Evolutionary conservation across 192 early-diverging fungal species (phyloP).

Genomic region (Backusella parvicylindrica): DNA sequence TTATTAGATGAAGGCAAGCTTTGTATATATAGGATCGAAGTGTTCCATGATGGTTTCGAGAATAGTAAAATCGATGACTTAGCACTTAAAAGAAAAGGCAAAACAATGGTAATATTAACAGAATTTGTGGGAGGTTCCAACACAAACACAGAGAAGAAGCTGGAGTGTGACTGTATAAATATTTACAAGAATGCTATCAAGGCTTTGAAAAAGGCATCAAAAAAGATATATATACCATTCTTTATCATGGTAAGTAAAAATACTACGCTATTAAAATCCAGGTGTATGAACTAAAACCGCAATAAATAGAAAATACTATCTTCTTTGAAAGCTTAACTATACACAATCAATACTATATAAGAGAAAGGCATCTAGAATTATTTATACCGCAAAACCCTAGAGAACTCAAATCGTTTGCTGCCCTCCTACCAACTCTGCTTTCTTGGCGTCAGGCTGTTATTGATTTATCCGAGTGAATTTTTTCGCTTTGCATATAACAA

Average conservation of each 20-base stretch:
- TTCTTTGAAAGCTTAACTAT: conserved; percentile 5
- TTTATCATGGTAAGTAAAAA: not conserved
- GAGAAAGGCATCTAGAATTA: not conserved
- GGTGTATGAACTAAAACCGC: not conserved
- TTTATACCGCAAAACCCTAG: not conserved
- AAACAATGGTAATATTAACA: not conserved
- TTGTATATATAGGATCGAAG: conserved; percentile 8
- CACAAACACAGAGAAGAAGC: not conserved
- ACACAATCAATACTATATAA: not conserved
- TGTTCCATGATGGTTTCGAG: not conserved
- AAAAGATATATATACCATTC: not conserved
- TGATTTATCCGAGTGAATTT: not conserved
- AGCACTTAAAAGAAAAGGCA: not conserved
- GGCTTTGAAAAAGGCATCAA: not conserved
- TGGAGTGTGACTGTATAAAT: not conserved
- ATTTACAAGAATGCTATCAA: conserved; percentile 2
- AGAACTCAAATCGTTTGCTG: not conserved
- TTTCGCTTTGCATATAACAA: no score
- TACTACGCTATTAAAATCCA: not conserved
- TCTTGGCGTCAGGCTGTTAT: not conserved
- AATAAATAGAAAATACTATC: not conserved
- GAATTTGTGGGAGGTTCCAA: not conserved
- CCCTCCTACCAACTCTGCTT: not conserved
- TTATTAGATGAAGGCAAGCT: no score
- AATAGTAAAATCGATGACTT: not conserved